A percentile compares a stretch with the other conserved stretches of the same genome.
Evolutionary conservation across 805 yeast genomes (phyloP).

Genomic region (Candida ipomoeae): DNA sequence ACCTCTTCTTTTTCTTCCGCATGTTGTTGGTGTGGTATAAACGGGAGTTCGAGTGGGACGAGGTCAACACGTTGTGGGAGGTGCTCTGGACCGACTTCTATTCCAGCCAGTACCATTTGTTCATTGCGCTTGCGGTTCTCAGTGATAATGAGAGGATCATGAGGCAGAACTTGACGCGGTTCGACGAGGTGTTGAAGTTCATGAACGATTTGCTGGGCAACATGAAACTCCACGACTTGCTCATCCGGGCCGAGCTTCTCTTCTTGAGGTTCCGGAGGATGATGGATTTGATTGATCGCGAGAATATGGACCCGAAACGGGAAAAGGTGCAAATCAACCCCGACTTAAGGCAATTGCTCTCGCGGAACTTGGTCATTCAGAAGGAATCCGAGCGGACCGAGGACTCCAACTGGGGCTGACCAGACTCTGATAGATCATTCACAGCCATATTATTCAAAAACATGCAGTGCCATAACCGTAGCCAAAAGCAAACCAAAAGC

Average conservation of each 20-base stretch:
- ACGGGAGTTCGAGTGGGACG: constrained; percentile 79
- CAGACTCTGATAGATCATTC: not conserved
- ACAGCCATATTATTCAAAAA: too few relatives aligned
- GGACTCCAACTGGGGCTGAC: constrained; percentile 43
- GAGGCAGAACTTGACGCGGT: constrained; percentile 64
- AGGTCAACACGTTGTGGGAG: constrained; percentile 85
- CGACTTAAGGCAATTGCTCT: constrained; percentile 56
- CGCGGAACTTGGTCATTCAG: constrained; percentile 59
- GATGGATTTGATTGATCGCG: constrained; percentile 71
- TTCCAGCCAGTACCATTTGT: constrained; percentile 82
- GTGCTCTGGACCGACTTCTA: constrained; percentile 83
- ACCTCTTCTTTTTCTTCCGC: constrained; percentile 88
- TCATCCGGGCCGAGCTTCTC: constrained; percentile 79
- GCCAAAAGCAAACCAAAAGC: too few relatives aligned
- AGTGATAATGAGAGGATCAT: constrained; percentile 82
- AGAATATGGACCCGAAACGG: constrained; percentile 25
- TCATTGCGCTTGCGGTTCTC: constrained; percentile 82
- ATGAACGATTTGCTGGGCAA: constrained; percentile 85
- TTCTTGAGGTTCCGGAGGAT: constrained; percentile 78
- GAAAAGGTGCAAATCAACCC: constrained; percentile 36
- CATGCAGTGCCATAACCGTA: too few relatives aligned
- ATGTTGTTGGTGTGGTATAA: constrained; percentile 96
- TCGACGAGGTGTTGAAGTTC: constrained; percentile 89
- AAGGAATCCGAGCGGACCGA: constrained; percentile 50
- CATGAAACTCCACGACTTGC: constrained; percentile 67